Percentiles rank a stretch among this genome's conserved stretches.
phyloP scores from a whole-genome alignment of 2,329 filamentous ascomycete species.

The Trichoderma citrinoviride region DNA sequence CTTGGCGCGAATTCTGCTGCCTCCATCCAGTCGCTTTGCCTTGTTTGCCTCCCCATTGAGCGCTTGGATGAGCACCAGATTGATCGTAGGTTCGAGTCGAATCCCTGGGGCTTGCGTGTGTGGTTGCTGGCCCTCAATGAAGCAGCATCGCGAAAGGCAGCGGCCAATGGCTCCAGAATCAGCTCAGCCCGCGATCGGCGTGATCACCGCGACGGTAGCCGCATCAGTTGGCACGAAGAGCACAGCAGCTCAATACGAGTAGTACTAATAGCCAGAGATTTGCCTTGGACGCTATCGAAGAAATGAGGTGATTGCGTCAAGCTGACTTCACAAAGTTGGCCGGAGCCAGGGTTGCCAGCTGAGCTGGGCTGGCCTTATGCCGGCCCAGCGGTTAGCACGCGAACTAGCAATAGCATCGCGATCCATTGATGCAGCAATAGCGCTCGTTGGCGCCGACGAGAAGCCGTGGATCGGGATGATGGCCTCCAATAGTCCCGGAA shows the following conservation, averaged over 20 bases:
- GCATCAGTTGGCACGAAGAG: neutral
- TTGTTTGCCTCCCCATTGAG: constrained; percentile 3
- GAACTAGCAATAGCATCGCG: neutral
- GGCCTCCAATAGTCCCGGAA: neutral
- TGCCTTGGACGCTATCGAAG: neutral
- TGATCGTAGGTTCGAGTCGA: constrained; percentile 7
- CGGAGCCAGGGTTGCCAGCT: constrained; percentile 7
- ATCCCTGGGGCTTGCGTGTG: neutral
- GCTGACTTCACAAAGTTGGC: neutral
- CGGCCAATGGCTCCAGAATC: neutral
- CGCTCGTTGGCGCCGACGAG: constrained; percentile 16
- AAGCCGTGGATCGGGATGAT: neutral
- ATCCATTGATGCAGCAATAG: constrained; percentile 15
- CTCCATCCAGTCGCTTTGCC: neutral
- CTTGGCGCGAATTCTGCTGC: constrained; percentile 2
- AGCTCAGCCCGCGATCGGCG: constrained; percentile 1
- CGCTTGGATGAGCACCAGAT: neutral
- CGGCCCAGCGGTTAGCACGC: constrained; percentile 14
- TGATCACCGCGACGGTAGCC: constrained; percentile 7
- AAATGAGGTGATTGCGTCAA: constrained; percentile 17
- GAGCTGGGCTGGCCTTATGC: neutral
- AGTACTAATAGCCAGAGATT: neutral
- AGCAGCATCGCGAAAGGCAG: constrained; percentile 6
- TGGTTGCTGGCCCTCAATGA: neutral
- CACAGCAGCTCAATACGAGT: neutral